phyloP scores from a whole-genome alignment of 768 basidiomycete species.

The Serendipita sp. region DNA sequence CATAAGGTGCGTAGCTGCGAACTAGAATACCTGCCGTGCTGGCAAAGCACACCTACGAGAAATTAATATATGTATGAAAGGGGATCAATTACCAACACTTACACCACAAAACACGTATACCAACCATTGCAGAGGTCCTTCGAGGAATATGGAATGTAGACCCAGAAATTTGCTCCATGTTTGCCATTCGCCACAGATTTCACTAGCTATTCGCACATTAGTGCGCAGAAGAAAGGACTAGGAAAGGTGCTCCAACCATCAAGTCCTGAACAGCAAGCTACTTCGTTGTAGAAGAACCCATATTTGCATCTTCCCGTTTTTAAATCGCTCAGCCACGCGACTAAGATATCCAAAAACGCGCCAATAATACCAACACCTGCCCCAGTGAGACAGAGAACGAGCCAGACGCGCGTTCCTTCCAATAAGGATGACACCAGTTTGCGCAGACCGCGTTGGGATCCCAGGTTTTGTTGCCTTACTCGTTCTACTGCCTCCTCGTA shows the following conservation, averaged over 20 bases:
- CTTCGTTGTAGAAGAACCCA: constrained; percentile 56
- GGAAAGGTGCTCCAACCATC: constrained; percentile 22
- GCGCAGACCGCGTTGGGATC: constrained; percentile 29
- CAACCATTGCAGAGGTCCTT: constrained; percentile 46
- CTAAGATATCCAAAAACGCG: constrained; percentile 56
- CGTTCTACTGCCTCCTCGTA: constrained; percentile 49
- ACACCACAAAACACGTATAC: constrained; percentile 51
- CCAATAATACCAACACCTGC: constrained; percentile 50
- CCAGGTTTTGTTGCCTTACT: constrained; percentile 31
- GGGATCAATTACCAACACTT: constrained; percentile 15
- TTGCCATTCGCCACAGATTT: constrained; percentile 48
- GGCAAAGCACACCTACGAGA: constrained; percentile 38
- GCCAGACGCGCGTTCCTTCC: constrained; percentile 46
- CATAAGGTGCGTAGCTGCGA: constrained; percentile 50
- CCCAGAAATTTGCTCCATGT: constrained; percentile 48
- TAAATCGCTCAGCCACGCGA: constrained; percentile 57
- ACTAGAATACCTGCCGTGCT: constrained; percentile 49
- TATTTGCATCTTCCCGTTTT: constrained; percentile 51
- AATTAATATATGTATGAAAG: background rate
- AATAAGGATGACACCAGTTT: constrained; percentile 37
- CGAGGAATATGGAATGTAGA: constrained; percentile 36
- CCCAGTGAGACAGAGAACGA: constrained; percentile 50
- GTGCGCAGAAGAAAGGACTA: constrained; percentile 3
- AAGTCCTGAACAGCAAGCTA: constrained; percentile 51
- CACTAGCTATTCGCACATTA: constrained; percentile 33